phyloP scores from a whole-genome alignment of 1,284 basidiomycete species.

The Exobasidium rhododendri region DNA sequence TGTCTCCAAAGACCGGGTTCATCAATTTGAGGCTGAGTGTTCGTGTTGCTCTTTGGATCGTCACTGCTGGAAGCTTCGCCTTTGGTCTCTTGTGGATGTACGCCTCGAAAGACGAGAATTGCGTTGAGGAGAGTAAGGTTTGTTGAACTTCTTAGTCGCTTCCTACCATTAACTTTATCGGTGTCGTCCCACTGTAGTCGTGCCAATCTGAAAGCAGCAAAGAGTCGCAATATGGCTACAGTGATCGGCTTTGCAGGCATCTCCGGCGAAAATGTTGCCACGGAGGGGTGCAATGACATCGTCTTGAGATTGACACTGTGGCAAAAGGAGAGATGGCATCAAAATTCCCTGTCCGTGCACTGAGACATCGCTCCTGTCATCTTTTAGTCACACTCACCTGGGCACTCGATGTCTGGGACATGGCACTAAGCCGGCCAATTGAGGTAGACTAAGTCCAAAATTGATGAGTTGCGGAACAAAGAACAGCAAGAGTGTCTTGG shows the following conservation, averaged over 20 bases:
- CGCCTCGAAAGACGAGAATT: conserved; percentile 42
- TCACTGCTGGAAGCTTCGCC: conserved; percentile 11
- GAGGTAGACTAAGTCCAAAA: conserved; percentile 88
- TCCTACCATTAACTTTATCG: conserved; percentile 1
- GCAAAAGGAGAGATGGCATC: no score
- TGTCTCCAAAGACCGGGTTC: conserved; percentile 38
- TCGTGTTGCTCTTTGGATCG: background rate
- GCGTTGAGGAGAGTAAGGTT: conserved; percentile 52
- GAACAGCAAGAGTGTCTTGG: conserved; percentile 92
- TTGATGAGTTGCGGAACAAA: conserved; percentile 98
- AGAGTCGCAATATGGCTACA: conserved; percentile 18
- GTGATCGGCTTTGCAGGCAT: conserved; percentile 17
- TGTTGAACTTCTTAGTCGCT: conserved; percentile 18
- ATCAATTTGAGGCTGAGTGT: conserved; percentile 14
- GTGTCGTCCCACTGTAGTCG: conserved; percentile 24
- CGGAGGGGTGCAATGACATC: conserved; percentile 30
- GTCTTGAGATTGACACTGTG: conserved; percentile 18
- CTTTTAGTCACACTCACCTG: conserved; percentile 67
- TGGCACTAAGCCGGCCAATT: conserved; percentile 86
- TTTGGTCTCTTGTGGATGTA: conserved; percentile 12
- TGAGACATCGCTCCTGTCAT: no score
- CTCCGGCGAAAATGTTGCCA: conserved; percentile 25
- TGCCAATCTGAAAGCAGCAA: conserved; percentile 25
- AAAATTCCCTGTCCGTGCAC: no score
- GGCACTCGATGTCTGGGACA: conserved; percentile 93